Conservation (phyloP, 805 yeast genomes). For the Pichia occidentalis region DNA sequence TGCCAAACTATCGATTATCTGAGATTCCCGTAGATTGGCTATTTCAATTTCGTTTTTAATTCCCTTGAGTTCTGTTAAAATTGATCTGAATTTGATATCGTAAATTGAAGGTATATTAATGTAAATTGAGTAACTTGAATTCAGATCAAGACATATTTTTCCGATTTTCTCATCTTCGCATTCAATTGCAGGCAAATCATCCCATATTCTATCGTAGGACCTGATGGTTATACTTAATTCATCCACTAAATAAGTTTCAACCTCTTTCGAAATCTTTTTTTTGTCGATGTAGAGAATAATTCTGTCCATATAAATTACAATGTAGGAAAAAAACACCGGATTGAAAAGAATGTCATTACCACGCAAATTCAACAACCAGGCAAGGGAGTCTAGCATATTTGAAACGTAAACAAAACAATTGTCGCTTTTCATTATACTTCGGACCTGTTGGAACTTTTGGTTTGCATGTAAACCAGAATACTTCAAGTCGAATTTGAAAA, state of each 20-base stretch:
- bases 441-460: slow-evolving; percentile 32
- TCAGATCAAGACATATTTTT: slow-evolving; percentile 20
- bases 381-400: slow-evolving; percentile 41
- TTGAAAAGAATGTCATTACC: slow-evolving; percentile 70
- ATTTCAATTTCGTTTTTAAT: slow-evolving; percentile 71
- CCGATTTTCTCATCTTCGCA: slow-evolving; percentile 7
- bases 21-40: slow-evolving; percentile 66
- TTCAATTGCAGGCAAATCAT: slow-evolving; percentile 37
- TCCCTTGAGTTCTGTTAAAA: slow-evolving; percentile 58
- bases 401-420: slow-evolving; percentile 46
- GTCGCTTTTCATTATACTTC: slow-evolving; percentile 23
- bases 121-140: slow-evolving; percentile 26
- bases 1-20: slow-evolving; percentile 77
- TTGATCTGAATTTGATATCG: slow-evolving; percentile 21
- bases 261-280: slow-evolving; percentile 32
- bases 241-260: slow-evolving; percentile 16
- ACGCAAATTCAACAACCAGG: slow-evolving; percentile 47
- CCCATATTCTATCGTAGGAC: slow-evolving; percentile 54
- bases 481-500: slow-evolving; percentile 34
- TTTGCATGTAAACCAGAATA: slow-evolving; percentile 35
- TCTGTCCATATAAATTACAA: slow-evolving; percentile 36
- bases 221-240: slow-evolving; percentile 33
- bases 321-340: slow-evolving; percentile 79
- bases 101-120: slow-evolving; percentile 22
- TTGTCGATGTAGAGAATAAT: slow-evolving; percentile 36